phyloP scores from a whole-genome alignment of 2,329 filamentous ascomycete genomes.

The Xylaria polymorpha region DNA sequence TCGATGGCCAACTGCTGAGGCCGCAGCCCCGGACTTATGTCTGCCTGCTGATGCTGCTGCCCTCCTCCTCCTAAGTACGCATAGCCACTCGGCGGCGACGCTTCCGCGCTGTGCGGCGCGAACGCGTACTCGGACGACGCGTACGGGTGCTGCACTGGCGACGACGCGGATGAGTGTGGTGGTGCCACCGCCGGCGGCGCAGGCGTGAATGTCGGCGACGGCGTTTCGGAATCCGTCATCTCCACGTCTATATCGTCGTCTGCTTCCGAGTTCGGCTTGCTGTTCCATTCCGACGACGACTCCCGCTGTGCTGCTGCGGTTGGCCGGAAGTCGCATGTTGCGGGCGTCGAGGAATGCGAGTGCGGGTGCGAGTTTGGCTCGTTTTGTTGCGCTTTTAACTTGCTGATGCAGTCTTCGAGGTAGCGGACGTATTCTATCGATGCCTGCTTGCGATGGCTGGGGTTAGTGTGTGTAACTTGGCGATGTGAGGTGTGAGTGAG shows the following conservation, averaged over 20 bases:
- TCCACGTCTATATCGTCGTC: conserved; percentile 65
- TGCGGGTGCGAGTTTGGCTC: conserved; percentile 36
- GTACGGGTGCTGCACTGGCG: conserved; percentile 66
- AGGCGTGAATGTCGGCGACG: conserved; percentile 60
- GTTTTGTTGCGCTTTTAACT: conserved; percentile 74
- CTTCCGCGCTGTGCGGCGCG: not conserved
- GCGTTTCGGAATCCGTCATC: conserved; percentile 66
- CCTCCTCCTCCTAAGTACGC: conserved; percentile 41
- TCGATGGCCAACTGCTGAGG: conserved; percentile 65
- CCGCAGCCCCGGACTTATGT: conserved; percentile 46
- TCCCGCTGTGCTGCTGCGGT: conserved; percentile 39
- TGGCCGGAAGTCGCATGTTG: conserved; percentile 43
- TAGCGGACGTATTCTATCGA: conserved; percentile 97
- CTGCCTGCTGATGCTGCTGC: conserved; percentile 42
- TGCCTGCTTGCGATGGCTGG: conserved; percentile 65
- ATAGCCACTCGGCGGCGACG: not conserved
- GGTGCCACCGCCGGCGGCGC: not conserved
- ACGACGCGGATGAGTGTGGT: conserved; percentile 60
- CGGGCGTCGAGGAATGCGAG: conserved; percentile 36
- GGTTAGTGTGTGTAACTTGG: not conserved
- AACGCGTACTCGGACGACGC: conserved; percentile 57
- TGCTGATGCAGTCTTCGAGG: conserved; percentile 85
- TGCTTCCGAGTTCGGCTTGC: not conserved
- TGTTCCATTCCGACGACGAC: not conserved
- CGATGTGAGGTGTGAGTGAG: not conserved